A percentile compares a stretch with the other conserved stretches of the same genome.
Conservation (phyloP, 495 filamentous ascomycete genomes). For the Evansstolkia leycettana region DNA sequence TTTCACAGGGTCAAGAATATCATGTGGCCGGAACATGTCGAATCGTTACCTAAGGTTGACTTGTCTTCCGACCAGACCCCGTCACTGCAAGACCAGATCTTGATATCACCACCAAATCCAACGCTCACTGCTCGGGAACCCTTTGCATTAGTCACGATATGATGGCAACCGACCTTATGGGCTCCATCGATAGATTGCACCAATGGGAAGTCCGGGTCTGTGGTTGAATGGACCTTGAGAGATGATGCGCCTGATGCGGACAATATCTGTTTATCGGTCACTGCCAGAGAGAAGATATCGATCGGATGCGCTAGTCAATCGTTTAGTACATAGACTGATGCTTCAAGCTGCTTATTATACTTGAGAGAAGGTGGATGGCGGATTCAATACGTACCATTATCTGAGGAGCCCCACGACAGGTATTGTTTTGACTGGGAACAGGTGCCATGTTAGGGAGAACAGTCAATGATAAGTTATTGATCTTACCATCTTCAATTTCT, state of each 20-base stretch:
- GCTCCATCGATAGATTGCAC: constrained; percentile 61
- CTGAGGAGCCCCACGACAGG: constrained; percentile 77
- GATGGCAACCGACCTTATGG: constrained; percentile 82
- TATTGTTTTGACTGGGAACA: constrained; percentile 85
- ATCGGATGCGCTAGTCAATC: constrained; percentile 57
- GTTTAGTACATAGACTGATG: neutral
- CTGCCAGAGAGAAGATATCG: constrained; percentile 81
- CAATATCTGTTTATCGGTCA: constrained; percentile 63
- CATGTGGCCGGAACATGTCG: too few relatives aligned
- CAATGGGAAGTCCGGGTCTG: constrained; percentile 56
- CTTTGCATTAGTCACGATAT: constrained; percentile 56
- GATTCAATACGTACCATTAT: constrained; percentile 50
- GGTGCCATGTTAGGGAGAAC: constrained; percentile 6
- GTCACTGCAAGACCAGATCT: constrained; percentile 57
- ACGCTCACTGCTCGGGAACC: constrained; percentile 65
- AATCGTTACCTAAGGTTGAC: constrained; percentile 33
- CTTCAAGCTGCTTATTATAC: neutral
- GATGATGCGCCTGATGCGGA: constrained; percentile 74
- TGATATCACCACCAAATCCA: constrained; percentile 79
- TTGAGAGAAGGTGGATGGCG: neutral
- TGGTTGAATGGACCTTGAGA: constrained; percentile 64
- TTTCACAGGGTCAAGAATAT: neutral
- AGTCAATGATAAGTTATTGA: neutral
- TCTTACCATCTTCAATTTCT: constrained; percentile 9
- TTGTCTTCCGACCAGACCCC: constrained; percentile 41